phyloP scores from a whole-genome alignment of 2,329 filamentous ascomycete genomes.

The Xylariaceae sp. region DNA sequence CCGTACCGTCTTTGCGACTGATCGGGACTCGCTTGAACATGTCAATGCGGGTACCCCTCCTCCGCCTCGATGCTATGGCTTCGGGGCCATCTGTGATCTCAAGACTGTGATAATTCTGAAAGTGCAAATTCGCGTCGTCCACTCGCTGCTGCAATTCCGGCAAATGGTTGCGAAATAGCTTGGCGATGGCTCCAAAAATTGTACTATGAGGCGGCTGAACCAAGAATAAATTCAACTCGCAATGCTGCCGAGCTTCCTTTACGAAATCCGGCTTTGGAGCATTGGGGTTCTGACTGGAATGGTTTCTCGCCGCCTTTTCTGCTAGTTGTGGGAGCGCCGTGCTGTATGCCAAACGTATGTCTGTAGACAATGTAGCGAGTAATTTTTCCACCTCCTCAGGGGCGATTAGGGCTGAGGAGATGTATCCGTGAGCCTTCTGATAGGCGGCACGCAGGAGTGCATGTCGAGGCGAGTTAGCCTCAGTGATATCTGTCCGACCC shows the following conservation, averaged over 20 bases:
- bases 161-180: conserved; percentile 59
- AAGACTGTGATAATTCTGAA: conserved; percentile 67
- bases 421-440: conserved; percentile 49
- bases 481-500: conserved; percentile 37
- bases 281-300: conserved; percentile 34
- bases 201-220: conserved; percentile 41
- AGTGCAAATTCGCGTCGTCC: conserved; percentile 66
- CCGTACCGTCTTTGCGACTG: conserved; percentile 35
- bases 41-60: conserved; percentile 43
- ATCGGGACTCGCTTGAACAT: conserved; percentile 59
- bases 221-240: conserved; percentile 52
- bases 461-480: conserved; percentile 42
- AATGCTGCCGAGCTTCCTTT: conserved; percentile 40
- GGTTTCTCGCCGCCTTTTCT: conserved; percentile 40
- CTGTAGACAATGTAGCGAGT: conserved; percentile 44
- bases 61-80: conserved; percentile 39
- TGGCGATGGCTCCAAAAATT: conserved; percentile 58
- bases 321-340: conserved; percentile 41
- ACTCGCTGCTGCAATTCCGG: conserved; percentile 54
- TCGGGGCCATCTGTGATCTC: conserved; percentile 58
- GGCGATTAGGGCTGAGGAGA: conserved; percentile 51
- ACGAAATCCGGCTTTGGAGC: conserved; percentile 34
- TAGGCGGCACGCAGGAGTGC: conserved; percentile 55
- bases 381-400: conserved; percentile 61
- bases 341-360: conserved; percentile 50